phyloP scores from a whole-genome alignment of 495 filamentous ascomycete genomes.

The Aspergillus homomorphus region DNA sequence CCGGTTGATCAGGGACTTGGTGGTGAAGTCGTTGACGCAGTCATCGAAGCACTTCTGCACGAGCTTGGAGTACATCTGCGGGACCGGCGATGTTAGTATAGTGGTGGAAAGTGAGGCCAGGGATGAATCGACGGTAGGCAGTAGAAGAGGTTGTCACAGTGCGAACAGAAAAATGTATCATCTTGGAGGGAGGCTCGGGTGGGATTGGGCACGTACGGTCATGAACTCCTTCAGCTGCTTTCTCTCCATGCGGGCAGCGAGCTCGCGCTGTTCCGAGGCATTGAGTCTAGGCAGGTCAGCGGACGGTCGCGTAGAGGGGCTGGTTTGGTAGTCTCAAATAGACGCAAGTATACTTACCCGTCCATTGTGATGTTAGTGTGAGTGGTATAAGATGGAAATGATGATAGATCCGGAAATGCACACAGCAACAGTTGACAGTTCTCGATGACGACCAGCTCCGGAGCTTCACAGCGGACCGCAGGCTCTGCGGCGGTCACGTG shows the following conservation, averaged over 20 bases:
- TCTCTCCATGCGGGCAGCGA: conserved; percentile 86
- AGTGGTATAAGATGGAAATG: neutral
- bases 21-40: conserved; percentile 98
- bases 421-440: conserved; percentile 12
- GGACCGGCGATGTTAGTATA: conserved; percentile 1
- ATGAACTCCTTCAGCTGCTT: conserved; percentile 99
- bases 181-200: neutral
- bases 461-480: conserved; percentile 34
- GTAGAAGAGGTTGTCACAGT: neutral
- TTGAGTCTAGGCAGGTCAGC: conserved; percentile 55
- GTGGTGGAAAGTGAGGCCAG: neutral
- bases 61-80: conserved; percentile 92
- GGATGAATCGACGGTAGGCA: neutral
- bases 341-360: conserved; percentile 30
- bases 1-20: conserved; percentile 80
- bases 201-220: conserved; percentile 58
- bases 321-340: neutral
- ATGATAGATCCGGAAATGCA: conserved; percentile 10
- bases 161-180: neutral
- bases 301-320: neutral
- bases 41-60: conserved; percentile 94
- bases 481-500: conserved; percentile 27
- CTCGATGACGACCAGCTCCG: conserved; percentile 15
- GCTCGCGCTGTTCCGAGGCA: conserved; percentile 80
- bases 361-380: conserved; percentile 41